These are phyloP conservation scores for Alternaria panax DNA, from an alignment of 2,329 filamentous ascomycete species.

Conservation along the genomic window DNA sequence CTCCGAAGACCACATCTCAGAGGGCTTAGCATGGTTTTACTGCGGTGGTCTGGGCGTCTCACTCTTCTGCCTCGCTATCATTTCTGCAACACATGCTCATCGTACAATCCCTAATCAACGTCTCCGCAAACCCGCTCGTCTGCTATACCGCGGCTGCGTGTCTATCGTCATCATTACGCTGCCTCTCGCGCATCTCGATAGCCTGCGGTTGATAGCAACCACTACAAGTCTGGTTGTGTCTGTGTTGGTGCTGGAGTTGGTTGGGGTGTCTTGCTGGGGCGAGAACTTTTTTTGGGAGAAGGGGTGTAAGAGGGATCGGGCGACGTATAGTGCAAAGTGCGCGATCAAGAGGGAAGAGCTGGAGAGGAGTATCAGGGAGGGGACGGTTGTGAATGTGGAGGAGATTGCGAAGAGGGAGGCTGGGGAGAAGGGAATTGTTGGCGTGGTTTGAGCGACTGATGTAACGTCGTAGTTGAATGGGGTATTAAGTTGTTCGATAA, in stretches of 20 bases:
- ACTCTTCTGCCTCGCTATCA: constrained; percentile 62
- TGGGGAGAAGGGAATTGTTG: constrained; percentile 34
- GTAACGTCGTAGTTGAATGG: not conserved
- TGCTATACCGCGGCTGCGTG: constrained; percentile 60
- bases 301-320: constrained; percentile 30
- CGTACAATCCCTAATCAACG: constrained; percentile 60
- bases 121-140: constrained; percentile 59
- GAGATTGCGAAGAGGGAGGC: constrained; percentile 42
- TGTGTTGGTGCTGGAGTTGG: constrained; percentile 47
- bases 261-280: constrained; percentile 39
- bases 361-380: constrained; percentile 39
- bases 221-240: constrained; percentile 50
- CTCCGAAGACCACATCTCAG: constrained; percentile 59
- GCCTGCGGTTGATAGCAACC: constrained; percentile 49
- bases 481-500: no score
- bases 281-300: constrained; percentile 39
- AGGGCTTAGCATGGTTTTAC: constrained; percentile 68
- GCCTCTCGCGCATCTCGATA: constrained; percentile 56
- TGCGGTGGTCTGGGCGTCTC: constrained; percentile 67
- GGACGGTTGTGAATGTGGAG: constrained; percentile 44
- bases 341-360: constrained; percentile 40
- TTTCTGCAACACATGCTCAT: constrained; percentile 65
- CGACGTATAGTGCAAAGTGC: constrained; percentile 45
- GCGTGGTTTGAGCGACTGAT: not conserved
- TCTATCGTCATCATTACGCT: constrained; percentile 64